A percentile compares a stretch with the other conserved stretches of the same genome.
phyloP scores from a whole-genome alignment of 768 basidiomycete genomes.

The Pleurotus sapidus region DNA sequence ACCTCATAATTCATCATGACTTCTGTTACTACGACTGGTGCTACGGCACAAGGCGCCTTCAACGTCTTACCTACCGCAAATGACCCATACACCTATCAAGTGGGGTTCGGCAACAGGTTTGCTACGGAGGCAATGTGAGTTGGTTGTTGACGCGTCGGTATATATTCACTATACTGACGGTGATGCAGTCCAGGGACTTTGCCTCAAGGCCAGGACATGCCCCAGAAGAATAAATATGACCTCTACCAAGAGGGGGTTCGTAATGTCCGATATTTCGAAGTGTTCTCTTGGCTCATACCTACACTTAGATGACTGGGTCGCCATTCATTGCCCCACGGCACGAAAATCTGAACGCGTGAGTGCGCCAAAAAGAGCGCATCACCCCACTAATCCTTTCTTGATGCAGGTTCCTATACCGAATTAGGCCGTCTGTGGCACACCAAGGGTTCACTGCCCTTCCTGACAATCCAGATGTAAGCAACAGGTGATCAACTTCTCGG shows the following conservation, averaged over 20 bases:
- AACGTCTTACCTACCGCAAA: slow-evolving; percentile 32
- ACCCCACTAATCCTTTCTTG: no score
- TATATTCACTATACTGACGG: no score
- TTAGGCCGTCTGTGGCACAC: slow-evolving; percentile 67
- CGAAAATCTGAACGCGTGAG: slow-evolving; percentile 51
- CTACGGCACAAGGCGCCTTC: slow-evolving; percentile 38
- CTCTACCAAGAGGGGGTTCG: slow-evolving; percentile 56
- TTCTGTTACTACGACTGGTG: slow-evolving; percentile 23
- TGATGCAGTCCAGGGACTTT: slow-evolving; percentile 48
- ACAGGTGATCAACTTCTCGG: neutral
- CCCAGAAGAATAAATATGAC: slow-evolving; percentile 62
- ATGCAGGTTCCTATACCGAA: slow-evolving; percentile 61
- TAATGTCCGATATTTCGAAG: neutral
- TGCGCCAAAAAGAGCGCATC: slow-evolving; percentile 7
- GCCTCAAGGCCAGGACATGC: slow-evolving; percentile 57
- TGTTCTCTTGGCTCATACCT: neutral
- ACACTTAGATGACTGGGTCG: slow-evolving; percentile 51
- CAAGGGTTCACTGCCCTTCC: slow-evolving; percentile 54
- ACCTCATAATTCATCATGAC: slow-evolving; percentile 7
- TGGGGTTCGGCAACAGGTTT: slow-evolving; percentile 58
- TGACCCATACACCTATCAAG: slow-evolving; percentile 57
- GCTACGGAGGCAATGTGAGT: slow-evolving; percentile 54
- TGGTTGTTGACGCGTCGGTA: no score
- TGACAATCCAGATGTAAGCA: slow-evolving; percentile 55
- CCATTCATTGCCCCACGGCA: slow-evolving; percentile 57